Base-by-base conservation (phyloP, 495 filamentous ascomycete species). In the Emericellopsis terricola region DNA sequence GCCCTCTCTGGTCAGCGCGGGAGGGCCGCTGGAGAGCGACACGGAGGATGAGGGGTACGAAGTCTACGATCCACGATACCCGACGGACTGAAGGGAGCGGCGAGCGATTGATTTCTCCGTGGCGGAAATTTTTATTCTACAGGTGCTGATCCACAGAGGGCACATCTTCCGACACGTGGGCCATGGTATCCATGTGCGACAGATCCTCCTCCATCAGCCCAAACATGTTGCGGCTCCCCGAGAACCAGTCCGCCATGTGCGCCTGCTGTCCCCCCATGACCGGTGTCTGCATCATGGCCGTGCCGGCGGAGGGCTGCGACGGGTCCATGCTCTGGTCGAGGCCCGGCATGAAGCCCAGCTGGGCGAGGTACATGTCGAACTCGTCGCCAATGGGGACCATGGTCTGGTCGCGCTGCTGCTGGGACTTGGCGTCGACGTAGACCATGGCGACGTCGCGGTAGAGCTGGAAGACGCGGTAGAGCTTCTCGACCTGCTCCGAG, bases 201-300 rank as follows among this genome's bases (percentile, higher is more conserved):
- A 72, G 31, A 45, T 76, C 71, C 40, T 70, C 69, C 41, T 77
- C 71, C 31, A 78, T 38, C 38, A 80, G 38, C 0, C 66, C 68
- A 55, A 78, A 57, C 52, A 80, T 71, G 43, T 73, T 66, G 27
- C 68, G 65, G 42, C 74, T 75, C 0, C 73, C 69, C 20, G 69
- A 74, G 41, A 73, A 80, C 75, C 73, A 80, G 40, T 73, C 73
- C 15, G 68, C 70, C 8, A 79, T 42, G 36, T 71, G 64, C 28
- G 52, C 47, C 5, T 58, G 53, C 41, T 65, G 60, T 15, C 36
- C 23, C 13, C 35, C 42, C 23, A 40, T 31, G 6, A 31, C 39
- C 28, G 43, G 43, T 10, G 24, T 30, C 8, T 26, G 34, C 15
- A 27, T 33, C 16, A 34, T 23, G 14, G 20, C 38, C 6, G 23